Evolutionary conservation across 2,329 filamentous ascomycete genomes (phyloP).

Genomic region (Claviceps monticola): DNA sequence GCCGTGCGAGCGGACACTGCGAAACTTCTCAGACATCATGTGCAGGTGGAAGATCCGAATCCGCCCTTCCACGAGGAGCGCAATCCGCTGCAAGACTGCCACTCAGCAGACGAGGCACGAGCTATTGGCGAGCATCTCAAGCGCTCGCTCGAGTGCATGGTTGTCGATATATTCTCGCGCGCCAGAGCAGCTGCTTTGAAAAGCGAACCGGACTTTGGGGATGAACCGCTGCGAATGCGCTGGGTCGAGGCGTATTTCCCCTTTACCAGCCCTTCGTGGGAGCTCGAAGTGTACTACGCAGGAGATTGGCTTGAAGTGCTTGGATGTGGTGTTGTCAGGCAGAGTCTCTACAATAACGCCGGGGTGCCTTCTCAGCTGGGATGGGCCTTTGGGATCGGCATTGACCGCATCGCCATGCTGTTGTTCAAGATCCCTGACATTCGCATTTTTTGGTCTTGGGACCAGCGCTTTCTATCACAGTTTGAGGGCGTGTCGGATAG

Average conservation of each 20-base stretch:
- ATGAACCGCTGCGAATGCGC: conserved; percentile 68
- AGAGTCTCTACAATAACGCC: conserved; percentile 66
- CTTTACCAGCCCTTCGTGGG: conserved; percentile 91
- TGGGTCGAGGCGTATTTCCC: conserved; percentile 98
- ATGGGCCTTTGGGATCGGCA: conserved; percentile 90
- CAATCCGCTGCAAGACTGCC: conserved; percentile 65
- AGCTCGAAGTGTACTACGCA: conserved; percentile 88
- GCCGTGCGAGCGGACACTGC: conserved; percentile 59
- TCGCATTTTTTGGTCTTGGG: conserved; percentile 85
- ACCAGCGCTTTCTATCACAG: conserved; percentile 73
- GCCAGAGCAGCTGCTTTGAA: conserved; percentile 52
- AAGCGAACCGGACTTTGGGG: conserved; percentile 32
- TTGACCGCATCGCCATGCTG: conserved; percentile 94
- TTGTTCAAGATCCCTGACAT: conserved; percentile 95
- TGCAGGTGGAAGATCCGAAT: conserved; percentile 73
- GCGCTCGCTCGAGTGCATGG: conserved; percentile 74
- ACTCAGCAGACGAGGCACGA: conserved; percentile 64
- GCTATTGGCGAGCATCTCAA: conserved; percentile 79
- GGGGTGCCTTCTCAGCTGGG: conserved; percentile 62
- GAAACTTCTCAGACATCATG: conserved; percentile 55
- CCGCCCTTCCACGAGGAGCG: conserved; percentile 61
- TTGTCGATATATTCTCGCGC: conserved; percentile 74
- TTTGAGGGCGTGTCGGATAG: conserved; percentile 52
- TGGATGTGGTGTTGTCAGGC: conserved; percentile 81
- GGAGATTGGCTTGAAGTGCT: conserved; percentile 93